Conservation (phyloP, 192 early-diverging fungal species). For the Phlyctochytrium bullatum region DNA sequence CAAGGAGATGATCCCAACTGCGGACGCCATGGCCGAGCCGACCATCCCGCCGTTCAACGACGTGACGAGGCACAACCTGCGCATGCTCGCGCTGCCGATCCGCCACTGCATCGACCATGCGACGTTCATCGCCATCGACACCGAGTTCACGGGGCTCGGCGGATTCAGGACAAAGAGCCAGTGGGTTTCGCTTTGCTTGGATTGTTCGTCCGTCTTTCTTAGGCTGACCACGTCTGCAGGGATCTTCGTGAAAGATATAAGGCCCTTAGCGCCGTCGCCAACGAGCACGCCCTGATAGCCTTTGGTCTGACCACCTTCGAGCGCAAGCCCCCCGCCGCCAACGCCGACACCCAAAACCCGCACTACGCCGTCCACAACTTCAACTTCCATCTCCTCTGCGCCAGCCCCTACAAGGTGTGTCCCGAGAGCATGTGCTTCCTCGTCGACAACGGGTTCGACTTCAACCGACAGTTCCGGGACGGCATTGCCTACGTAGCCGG, state of each 20-base stretch:
- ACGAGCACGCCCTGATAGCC: conserved; percentile 74
- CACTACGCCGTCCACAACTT: conserved; percentile 62
- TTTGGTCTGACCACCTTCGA: conserved; percentile 79
- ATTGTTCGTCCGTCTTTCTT: background rate
- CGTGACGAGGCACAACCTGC: conserved; percentile 41
- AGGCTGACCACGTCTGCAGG: conserved; percentile 19
- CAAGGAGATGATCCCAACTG: too few species aligned
- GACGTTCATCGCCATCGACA: conserved; percentile 81
- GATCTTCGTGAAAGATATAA: conserved; percentile 84
- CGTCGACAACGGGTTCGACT: conserved; percentile 81
- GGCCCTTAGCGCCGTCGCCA: conserved; percentile 68
- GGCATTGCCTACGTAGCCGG: conserved; percentile 80
- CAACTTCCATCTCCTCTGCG: conserved; percentile 51
- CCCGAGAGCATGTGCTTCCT: conserved; percentile 76
- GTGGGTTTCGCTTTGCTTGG: background rate
- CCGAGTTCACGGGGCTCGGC: conserved; percentile 88
- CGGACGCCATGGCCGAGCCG: too few species aligned
- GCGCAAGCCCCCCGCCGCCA: conserved; percentile 4
- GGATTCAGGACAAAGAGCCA: conserved; percentile 22
- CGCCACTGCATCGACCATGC: conserved; percentile 39
- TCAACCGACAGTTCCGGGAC: conserved; percentile 67
- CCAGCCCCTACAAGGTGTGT: conserved; percentile 65
- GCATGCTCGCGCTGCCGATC: conserved; percentile 20
- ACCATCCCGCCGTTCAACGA: conserved; percentile 5
- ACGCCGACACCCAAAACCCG: background rate